phyloP scores from a whole-genome alignment of 305 asterid genomes.

The Euphrasia arctica region DNA sequence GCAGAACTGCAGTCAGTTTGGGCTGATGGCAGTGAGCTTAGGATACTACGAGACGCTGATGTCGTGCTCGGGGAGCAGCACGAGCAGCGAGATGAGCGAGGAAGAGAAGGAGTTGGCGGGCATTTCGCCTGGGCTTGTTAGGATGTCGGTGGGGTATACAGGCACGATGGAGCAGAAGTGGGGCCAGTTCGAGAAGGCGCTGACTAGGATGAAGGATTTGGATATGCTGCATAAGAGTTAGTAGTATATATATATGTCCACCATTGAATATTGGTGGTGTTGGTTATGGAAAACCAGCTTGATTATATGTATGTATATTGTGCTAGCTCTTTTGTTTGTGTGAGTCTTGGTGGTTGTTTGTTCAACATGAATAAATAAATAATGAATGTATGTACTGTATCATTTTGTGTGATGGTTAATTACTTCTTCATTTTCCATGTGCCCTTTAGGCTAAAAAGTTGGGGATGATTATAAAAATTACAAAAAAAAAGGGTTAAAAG shows the following conservation, averaged over 20 bases:
- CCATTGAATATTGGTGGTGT: conserved; percentile 5
- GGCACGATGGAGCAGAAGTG: conserved; percentile 91
- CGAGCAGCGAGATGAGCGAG: conserved; percentile 79
- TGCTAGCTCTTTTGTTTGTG: background rate
- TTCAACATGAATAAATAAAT: background rate
- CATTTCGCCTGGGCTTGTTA: conserved; percentile 76
- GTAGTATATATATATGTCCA: background rate
- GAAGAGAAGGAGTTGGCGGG: conserved; percentile 82
- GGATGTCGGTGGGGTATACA: conserved; percentile 84
- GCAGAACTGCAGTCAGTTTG: conserved; percentile 75
- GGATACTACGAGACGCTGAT: conserved; percentile 92
- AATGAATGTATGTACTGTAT: no score
- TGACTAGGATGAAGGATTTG: conserved; percentile 47
- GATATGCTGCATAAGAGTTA: conserved; percentile 30
- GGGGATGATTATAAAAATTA: no score
- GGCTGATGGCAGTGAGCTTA: conserved; percentile 91
- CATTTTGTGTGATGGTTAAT: background rate
- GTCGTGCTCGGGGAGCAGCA: conserved; percentile 97
- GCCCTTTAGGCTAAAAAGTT: no score
- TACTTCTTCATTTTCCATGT: conserved; percentile 3
- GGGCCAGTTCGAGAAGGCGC: conserved; percentile 80
- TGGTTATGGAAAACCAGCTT: background rate
- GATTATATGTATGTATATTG: background rate
- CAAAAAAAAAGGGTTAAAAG: no score
- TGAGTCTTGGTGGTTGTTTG: background rate